Conservation (phyloP, 2,329 filamentous ascomycete species). For the Colletotrichum sp. region DNA sequence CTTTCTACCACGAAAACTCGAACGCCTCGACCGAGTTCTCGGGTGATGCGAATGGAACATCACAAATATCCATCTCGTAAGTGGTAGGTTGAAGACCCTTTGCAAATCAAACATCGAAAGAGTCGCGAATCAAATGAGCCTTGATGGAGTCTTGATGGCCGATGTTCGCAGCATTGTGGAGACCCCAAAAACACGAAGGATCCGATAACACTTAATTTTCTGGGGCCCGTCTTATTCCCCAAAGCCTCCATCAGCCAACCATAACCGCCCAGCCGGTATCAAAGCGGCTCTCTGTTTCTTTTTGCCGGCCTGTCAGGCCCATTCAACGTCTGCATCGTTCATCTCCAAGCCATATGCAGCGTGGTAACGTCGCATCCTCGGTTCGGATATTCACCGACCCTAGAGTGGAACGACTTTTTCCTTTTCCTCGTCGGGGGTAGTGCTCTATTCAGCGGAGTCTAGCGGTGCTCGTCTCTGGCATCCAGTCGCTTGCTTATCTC, state of each 20-base stretch:
- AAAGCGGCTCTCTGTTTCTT: not conserved
- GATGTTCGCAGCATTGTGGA: conserved; percentile 1
- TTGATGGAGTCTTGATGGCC: not conserved
- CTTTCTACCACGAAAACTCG: not conserved
- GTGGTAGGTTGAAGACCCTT: not conserved
- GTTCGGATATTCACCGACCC: conserved; percentile 3
- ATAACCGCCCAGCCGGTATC: not conserved
- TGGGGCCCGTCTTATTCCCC: not conserved
- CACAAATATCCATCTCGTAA: not conserved
- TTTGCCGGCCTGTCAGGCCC: not conserved
- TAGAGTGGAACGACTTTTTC: not conserved
- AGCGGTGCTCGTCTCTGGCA: not conserved
- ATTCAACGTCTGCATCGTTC: not conserved
- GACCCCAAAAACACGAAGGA: not conserved
- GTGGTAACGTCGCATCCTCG: not conserved
- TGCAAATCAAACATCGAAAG: not conserved
- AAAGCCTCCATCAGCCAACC: not conserved
- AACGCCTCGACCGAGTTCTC: not conserved
- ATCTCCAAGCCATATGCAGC: not conserved
- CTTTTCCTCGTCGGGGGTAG: not conserved
- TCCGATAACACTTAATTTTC: not conserved
- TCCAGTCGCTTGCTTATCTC: conserved; percentile 1
- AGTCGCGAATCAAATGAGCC: not conserved
- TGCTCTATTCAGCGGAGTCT: conserved; percentile 12
- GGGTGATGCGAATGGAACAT: not conserved